Evolutionary conservation across 768 basidiomycete genomes (phyloP).

Genomic region (Sistotremastrum suecicum): DNA sequence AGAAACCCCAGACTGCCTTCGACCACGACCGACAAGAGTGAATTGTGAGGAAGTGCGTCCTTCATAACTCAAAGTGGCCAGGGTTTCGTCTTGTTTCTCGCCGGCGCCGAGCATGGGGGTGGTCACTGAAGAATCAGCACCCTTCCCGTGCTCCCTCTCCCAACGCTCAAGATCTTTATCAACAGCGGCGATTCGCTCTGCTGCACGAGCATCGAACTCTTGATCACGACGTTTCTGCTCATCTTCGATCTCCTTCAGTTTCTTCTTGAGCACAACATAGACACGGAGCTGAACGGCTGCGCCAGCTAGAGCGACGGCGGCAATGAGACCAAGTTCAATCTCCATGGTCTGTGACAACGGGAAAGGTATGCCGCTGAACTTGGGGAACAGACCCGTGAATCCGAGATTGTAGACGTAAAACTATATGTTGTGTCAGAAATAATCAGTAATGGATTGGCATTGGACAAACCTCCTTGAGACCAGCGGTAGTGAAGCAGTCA

Average conservation of each 20-base stretch:
- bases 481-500: conserved; percentile 85
- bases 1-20: conserved; percentile 54
- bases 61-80: conserved; percentile 32
- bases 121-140: conserved; percentile 47
- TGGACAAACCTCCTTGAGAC: conserved; percentile 72
- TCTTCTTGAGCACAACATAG: conserved; percentile 62
- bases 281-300: conserved; percentile 84
- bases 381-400: conserved; percentile 66
- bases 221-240: conserved; percentile 61
- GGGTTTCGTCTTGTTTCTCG: conserved; percentile 24
- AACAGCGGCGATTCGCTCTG: conserved; percentile 49
- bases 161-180: conserved; percentile 65
- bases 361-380: conserved; percentile 58
- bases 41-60: conserved; percentile 28
- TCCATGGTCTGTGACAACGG: conserved; percentile 85
- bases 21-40: conserved; percentile 39
- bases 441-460: conserved; percentile 1
- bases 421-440: conserved; percentile 23
- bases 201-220: conserved; percentile 62
- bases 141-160: conserved; percentile 69
- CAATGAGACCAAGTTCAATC: conserved; percentile 84
- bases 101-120: conserved; percentile 57
- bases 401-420: conserved; percentile 96
- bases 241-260: conserved; percentile 64
- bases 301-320: conserved; percentile 72